Evolutionary conservation across 805 yeast species (phyloP).

Genomic region (Candida sphagnicola): DNA sequence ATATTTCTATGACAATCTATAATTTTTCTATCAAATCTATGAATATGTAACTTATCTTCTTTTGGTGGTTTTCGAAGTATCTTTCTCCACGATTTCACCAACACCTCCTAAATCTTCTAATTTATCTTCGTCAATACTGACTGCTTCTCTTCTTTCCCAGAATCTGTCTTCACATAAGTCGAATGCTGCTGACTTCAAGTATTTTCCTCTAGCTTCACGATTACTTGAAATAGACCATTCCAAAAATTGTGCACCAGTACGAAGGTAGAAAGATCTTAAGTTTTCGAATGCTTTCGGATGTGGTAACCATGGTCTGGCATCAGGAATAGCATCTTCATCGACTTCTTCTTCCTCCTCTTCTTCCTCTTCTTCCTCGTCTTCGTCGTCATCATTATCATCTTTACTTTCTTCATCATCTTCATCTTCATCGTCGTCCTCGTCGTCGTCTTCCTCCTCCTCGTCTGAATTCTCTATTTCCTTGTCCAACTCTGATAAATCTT

Average conservation of each 20-base stretch:
- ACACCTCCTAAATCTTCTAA: conserved; percentile 89
- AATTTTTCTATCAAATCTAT: conserved; percentile 1
- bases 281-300: conserved; percentile 93
- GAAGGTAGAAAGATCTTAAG: conserved; percentile 75
- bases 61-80: conserved; percentile 44
- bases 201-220: conserved; percentile 83
- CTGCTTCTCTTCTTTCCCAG: conserved; percentile 98
- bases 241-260: conserved; percentile 82
- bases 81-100: conserved; percentile 80
- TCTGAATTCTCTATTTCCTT: conserved; percentile 56
- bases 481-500: conserved; percentile 61
- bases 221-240: conserved; percentile 92
- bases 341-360: conserved; percentile 61
- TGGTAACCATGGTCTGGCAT: conserved; percentile 93
- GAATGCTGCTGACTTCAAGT: conserved; percentile 82
- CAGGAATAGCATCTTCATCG: conserved; percentile 72
- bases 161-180: conserved; percentile 91
- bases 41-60: conserved; percentile 45
- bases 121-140: conserved; percentile 82
- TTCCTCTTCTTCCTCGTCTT: conserved; percentile 63
- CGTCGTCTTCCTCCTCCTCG: conserved; percentile 48
- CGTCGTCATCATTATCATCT: conserved; percentile 37
- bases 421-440: conserved; percentile 65
- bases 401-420: conserved; percentile 57
- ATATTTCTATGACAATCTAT: background rate